These are phyloP conservation scores for Peronospora belbahrii DNA, from an alignment of 352 stramenopile genomes.

Conservation along the genomic window DNA sequence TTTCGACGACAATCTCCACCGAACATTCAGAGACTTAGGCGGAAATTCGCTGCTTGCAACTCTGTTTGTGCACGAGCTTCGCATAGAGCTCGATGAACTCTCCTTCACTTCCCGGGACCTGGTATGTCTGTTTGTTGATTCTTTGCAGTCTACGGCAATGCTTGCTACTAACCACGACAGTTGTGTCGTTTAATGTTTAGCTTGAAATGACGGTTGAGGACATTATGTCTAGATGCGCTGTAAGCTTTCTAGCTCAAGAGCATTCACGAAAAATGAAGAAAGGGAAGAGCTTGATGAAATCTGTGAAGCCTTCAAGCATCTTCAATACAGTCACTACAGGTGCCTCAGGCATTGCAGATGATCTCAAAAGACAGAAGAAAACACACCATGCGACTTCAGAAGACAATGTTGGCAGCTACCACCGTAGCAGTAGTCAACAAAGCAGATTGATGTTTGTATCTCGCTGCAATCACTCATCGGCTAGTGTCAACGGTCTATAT, in stretches of 20 bases:
- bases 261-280: not conserved
- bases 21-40: slow-evolving; percentile 38
- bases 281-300: not conserved
- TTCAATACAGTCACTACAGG: not conserved
- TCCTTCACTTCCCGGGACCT: slow-evolving; percentile 13
- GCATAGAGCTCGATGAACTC: slow-evolving; percentile 10
- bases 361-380: slow-evolving; percentile 17
- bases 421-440: not conserved
- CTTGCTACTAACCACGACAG: not conserved
- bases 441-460: slow-evolving; percentile 10
- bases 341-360: not conserved
- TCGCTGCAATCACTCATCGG: slow-evolving; percentile 26
- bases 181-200: slow-evolving; percentile 3
- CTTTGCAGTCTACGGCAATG: not conserved
- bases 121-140: slow-evolving; percentile 21
- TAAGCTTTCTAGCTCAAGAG: not conserved
- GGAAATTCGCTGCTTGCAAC: slow-evolving; percentile 49
- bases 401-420: not conserved
- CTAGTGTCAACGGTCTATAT: slow-evolving; percentile 1
- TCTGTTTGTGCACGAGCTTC: slow-evolving; percentile 38
- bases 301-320: not conserved
- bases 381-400: not conserved
- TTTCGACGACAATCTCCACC: not conserved
- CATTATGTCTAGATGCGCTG: slow-evolving; percentile 1
- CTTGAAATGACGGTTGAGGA: slow-evolving; percentile 20